Base-by-base conservation (phyloP, 805 yeast genomes). In the Zygosaccharomyces rouxii region DNA sequence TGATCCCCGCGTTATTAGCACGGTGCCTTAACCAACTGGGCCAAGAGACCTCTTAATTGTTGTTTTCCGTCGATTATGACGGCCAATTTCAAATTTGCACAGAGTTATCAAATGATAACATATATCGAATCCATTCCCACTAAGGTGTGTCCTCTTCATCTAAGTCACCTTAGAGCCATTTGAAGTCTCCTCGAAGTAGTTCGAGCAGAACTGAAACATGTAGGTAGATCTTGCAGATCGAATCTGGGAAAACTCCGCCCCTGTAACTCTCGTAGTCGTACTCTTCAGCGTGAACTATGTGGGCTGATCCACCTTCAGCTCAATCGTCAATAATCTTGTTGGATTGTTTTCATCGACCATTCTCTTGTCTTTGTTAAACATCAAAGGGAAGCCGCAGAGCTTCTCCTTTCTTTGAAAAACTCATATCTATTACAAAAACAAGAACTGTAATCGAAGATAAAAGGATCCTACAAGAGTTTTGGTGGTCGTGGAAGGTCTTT, bases 21-120 rank as follows among this genome's bases (percentile, higher is more conserved):
- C 67, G 61, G 64, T 61, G 67, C 67, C 67, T 62, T 62, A 62
- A 62, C 67, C 67, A 62, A 62, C 67, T 62, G 67, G 67, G 67
- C 67, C 67, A 62, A 62, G 67, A 55, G 62, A 62, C 60, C 67
- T 33, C 3, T 9, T 4, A 28, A 2, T 28, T 10, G 11, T 14
- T 38, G 11, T 25, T 13, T n/a, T 45, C 14, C 21, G 13, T 35
- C 21, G 38, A 35, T 18, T 6, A 31, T 9, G 9, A 13, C 14
- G 7, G 19, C 9, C 35, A 10, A 31, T 11, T 31, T n/a, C n/a
- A n/a, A n/a, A n/a, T n/a, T n/a, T n/a, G n/a, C n/a, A 9, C 5
- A 23, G 5, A 23, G 26, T 23, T 7, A 3, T 23, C 14, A 31
- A 7, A 31, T 6, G 7, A 2, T 18, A 2, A n/a, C 14, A 18